These are phyloP conservation scores for Talaromyces trachyspermus DNA, from an alignment of 495 filamentous ascomycete species.

Conservation along the genomic window DNA sequence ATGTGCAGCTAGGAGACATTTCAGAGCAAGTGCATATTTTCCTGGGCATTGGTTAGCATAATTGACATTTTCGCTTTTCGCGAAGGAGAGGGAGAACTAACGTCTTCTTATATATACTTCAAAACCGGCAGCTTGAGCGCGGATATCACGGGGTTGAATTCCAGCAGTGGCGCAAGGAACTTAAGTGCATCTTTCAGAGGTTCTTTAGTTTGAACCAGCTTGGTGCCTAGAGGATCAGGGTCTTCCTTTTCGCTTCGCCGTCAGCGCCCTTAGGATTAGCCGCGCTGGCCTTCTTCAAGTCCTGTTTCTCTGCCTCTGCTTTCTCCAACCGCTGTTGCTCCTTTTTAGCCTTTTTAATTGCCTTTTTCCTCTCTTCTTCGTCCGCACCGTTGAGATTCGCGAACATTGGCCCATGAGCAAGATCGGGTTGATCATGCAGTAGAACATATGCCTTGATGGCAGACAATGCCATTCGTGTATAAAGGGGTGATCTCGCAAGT, in stretches of 20 bases:
- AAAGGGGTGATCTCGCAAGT: constrained; percentile 89
- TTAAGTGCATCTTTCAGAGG: constrained; percentile 83
- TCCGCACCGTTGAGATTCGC: constrained; percentile 53
- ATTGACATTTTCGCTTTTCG: neutral
- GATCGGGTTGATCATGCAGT: constrained; percentile 68
- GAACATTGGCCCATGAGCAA: constrained; percentile 48
- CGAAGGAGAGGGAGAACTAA: constrained; percentile 37
- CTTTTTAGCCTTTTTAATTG: constrained; percentile 88
- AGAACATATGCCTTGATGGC: constrained; percentile 74
- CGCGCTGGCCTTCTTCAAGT: constrained; percentile 47
- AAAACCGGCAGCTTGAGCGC: constrained; percentile 77
- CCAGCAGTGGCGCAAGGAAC: constrained; percentile 71
- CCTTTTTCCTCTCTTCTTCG: constrained; percentile 78
- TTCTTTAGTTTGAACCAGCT: constrained; percentile 68
- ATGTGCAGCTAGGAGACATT: constrained; percentile 69
- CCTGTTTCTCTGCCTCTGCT: constrained; percentile 73
- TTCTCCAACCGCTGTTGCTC: constrained; percentile 80
- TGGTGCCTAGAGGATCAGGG: constrained; percentile 72
- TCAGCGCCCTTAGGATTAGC: constrained; percentile 42
- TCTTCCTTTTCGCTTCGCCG: constrained; percentile 70
- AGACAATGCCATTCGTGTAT: constrained; percentile 72
- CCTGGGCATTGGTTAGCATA: constrained; percentile 41
- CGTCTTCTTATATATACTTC: constrained; percentile 77
- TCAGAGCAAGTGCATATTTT: constrained; percentile 77
- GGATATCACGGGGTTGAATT: constrained; percentile 74